Evolutionary conservation across 306 rosid species (phyloP), one percentile per base, ranked within the genome.

Genomic region (Rubus parviflorus): DNA sequence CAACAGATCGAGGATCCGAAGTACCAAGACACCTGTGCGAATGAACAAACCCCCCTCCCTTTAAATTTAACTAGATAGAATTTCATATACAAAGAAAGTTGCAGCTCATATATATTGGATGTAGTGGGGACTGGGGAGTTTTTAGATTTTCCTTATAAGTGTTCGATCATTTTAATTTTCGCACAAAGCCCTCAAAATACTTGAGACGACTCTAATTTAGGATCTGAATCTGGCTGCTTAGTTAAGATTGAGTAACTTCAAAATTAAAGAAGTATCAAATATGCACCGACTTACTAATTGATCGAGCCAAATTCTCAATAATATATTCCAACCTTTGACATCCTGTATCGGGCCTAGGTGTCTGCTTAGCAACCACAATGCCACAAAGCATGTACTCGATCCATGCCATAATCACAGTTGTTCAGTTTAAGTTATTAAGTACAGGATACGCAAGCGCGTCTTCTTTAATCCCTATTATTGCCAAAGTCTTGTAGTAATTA

Each of bases 261-360:
- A 58, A 10, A 23, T 58, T 58, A 58, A 22, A 16, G 23, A 58
- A 58, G 16, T 22, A 20, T 5, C 14, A 56, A n/a, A 20, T 20
- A 58, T 22, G 10, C 68, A 62, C 68, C 68, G 68, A 35, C 68
- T 35, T 30, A 8, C 43, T 14, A 6, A 62, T 52, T 69, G 64
- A 7, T 64, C 5, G 23, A 65, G 81, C 68, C 62, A 73, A 30
- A 51, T 42, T 73, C 48, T 57, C 16, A 58, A 79, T 46, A 75
- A 63, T 57, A 73, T 54, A 53, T 60, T 57, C 82, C 85, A 76
- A 77, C 75, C 79, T 76, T 79, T 70, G 68, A 69, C 83, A 61
- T 78, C 65, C 81, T 87, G 88, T 75, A 63, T n/a, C 25, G 86
- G 80, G 52, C 70, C 81, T 76, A 10, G 25, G 20, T 83, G 81